phyloP scores from a whole-genome alignment of 2,329 filamentous ascomycete species.

The Nannizzia gypsea region DNA sequence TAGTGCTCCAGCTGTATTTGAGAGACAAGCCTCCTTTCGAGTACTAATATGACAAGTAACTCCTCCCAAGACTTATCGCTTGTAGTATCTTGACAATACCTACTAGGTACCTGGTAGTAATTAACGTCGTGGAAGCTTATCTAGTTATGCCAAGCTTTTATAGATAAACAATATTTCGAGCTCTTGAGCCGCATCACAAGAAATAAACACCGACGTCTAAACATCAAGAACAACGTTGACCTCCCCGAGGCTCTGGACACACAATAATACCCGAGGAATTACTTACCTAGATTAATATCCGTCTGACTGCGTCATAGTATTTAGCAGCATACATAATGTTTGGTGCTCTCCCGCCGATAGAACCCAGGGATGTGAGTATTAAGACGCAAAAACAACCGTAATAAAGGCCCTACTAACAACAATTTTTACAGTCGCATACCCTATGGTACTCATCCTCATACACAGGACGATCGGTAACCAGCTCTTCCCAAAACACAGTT shows the following conservation, averaged over 20 bases:
- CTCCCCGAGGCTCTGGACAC: neutral
- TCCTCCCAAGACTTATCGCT: neutral
- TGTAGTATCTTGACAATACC: neutral
- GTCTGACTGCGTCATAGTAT: neutral
- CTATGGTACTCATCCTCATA: conserved; percentile 59
- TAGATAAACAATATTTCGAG: neutral
- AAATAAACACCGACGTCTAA: neutral
- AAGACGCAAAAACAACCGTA: conserved; percentile 22
- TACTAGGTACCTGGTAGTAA: too few relatives aligned
- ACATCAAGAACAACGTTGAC: neutral
- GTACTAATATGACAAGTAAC: neutral
- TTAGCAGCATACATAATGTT: conserved; percentile 39
- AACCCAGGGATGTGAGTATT: conserved; percentile 51
- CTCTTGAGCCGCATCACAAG: neutral
- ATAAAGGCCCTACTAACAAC: neutral
- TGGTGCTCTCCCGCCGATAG: conserved; percentile 53
- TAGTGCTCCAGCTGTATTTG: neutral
- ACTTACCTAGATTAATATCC: neutral
- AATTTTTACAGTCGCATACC: conserved; percentile 48
- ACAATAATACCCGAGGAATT: neutral
- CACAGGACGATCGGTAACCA: neutral
- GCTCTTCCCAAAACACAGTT: neutral
- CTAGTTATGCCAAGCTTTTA: neutral
- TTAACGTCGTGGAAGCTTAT: neutral
- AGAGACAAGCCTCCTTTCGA: neutral